A percentile compares a stretch with the other conserved stretches of the same genome.
These are phyloP conservation scores for Barnettozyma vustinii DNA, from an alignment of 805 yeast species.

Conservation along the genomic window DNA sequence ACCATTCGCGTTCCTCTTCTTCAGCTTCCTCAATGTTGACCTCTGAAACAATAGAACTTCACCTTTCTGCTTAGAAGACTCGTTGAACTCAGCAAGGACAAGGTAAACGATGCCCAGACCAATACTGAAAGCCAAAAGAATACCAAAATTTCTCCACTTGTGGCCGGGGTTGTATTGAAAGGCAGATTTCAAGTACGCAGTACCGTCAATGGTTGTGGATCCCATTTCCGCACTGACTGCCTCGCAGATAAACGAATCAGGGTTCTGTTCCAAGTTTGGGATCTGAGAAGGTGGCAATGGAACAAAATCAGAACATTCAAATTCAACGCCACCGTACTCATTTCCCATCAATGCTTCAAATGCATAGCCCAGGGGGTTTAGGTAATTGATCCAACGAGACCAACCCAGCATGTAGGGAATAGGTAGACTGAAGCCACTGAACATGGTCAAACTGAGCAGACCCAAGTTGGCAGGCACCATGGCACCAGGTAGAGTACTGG, in stretches of 20 bases:
- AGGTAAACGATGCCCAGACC: conserved; percentile 53
- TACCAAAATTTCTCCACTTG: conserved; percentile 64
- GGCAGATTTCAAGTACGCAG: conserved; percentile 37
- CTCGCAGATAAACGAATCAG: conserved; percentile 28
- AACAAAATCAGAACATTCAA: conserved; percentile 42
- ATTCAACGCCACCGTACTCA: conserved; percentile 41
- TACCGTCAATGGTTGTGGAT: conserved; percentile 42
- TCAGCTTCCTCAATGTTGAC: conserved; percentile 40
- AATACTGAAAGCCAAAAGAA: conserved; percentile 47
- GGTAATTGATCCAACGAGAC: conserved; percentile 57
- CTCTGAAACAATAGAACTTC: conserved; percentile 59
- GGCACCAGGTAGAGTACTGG: conserved; percentile 42
- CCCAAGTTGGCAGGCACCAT: conserved; percentile 53
- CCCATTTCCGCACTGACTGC: conserved; percentile 42
- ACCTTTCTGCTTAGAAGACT: conserved; percentile 64
- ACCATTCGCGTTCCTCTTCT: conserved; percentile 31
- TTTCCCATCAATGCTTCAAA: conserved; percentile 52
- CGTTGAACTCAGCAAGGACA: conserved; percentile 48
- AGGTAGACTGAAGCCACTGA: conserved; percentile 53
- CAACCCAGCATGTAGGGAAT: conserved; percentile 50
- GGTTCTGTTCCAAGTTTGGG: conserved; percentile 16
- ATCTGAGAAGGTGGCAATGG: conserved; percentile 29
- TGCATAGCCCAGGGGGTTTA: conserved; percentile 50
- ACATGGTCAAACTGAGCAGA: conserved; percentile 42
- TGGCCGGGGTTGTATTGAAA: conserved; percentile 41